Conservation (phyloP, 2,329 filamentous ascomycete genomes). For the Diaporthe nobilis region DNA sequence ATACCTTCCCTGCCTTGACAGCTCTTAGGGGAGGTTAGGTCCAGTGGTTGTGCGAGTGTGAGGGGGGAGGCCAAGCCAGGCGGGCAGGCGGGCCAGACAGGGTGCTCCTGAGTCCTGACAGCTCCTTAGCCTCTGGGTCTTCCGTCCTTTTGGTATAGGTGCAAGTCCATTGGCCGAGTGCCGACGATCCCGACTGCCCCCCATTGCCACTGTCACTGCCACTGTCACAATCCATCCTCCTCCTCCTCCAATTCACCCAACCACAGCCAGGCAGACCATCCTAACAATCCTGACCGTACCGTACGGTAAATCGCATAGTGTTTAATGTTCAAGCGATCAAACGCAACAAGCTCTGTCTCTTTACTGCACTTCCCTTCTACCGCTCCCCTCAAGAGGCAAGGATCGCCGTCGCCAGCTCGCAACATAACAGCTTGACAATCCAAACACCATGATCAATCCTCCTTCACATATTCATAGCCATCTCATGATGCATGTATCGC, state of each 20-base stretch:
- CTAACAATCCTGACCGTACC: neutral
- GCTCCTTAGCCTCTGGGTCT: constrained; percentile 1
- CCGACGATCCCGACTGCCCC: neutral
- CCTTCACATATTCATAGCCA: neutral
- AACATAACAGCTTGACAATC: no score
- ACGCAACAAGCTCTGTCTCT: constrained; percentile 3
- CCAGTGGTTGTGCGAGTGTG: neutral
- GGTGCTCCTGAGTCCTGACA: constrained; percentile 24
- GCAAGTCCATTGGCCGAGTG: constrained; percentile 10
- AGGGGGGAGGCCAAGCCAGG: neutral
- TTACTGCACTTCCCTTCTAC: neutral
- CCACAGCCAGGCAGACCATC: neutral
- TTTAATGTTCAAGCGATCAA: constrained; percentile 14
- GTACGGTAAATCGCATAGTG: neutral
- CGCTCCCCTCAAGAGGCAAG: neutral
- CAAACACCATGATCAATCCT: neutral
- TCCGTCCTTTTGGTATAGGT: neutral
- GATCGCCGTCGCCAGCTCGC: neutral
- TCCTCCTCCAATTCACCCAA: neutral
- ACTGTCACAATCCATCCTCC: neutral
- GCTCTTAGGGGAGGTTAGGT: neutral
- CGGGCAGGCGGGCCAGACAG: neutral
- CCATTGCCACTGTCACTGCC: neutral
- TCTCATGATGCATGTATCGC: neutral
- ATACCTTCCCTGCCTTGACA: constrained; percentile 2